These are phyloP conservation scores for Zea mays DNA, from an alignment of 176 grass and related monocot species.

Conservation along the genomic window DNA sequence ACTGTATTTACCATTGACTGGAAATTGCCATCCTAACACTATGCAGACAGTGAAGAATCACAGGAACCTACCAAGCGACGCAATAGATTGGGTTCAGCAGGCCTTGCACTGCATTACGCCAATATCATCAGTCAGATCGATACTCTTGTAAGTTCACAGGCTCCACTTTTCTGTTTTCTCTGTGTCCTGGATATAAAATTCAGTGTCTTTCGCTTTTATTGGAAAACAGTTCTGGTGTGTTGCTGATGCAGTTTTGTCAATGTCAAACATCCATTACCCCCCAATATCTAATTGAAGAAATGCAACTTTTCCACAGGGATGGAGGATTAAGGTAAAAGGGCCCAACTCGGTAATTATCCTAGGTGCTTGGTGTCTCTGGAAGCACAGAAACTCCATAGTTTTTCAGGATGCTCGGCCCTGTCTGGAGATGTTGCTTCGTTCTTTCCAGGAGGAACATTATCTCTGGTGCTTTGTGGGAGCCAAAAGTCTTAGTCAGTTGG, in stretches of 20 bases:
- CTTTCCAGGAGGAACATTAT: no score
- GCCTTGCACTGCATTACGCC: slow-evolving; percentile 94
- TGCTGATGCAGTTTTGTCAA: no score
- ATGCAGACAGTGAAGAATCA: slow-evolving; percentile 71
- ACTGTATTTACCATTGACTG: slow-evolving; percentile 28
- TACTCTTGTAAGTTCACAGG: slow-evolving; percentile 73
- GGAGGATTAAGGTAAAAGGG: slow-evolving; percentile 21
- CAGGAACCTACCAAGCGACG: slow-evolving; percentile 50
- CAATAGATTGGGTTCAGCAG: slow-evolving; percentile 87
- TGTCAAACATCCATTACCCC: no score
- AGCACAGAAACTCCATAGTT: no score
- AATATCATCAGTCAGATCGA: slow-evolving; percentile 98
- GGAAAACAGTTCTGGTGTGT: no score
- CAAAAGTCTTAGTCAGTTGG: no score
- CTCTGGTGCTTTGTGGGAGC: no score
- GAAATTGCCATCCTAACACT: slow-evolving; percentile 44
- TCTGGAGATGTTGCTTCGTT: no score
- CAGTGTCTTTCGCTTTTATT: no score
- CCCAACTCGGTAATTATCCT: no score
- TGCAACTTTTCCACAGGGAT: neutral
- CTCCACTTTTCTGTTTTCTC: slow-evolving; percentile 16
- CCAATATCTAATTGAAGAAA: neutral
- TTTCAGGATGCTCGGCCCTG: no score
- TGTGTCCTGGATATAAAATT: neutral
- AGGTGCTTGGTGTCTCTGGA: no score